Evolutionary conservation across 352 stramenopile species (phyloP).

Genomic region (Pythium folliculosum): DNA sequence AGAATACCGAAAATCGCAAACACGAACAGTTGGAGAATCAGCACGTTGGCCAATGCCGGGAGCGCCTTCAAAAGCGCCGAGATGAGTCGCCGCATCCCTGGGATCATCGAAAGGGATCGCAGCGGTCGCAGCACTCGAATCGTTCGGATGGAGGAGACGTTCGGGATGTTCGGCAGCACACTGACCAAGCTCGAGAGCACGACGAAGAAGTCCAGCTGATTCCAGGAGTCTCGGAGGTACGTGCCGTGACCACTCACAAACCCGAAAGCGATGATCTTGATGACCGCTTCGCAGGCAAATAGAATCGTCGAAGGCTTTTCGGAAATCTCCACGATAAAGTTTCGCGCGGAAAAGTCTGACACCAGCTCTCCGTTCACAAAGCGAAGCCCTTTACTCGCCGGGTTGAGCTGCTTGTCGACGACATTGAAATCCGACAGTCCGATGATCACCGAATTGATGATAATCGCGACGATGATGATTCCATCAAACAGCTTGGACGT

Average conservation of each 20-base stretch:
- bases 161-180: slow-evolving; percentile 63
- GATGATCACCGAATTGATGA: slow-evolving; percentile 87
- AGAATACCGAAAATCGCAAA: slow-evolving; percentile 93
- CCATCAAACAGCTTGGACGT: slow-evolving; percentile 75
- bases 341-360: slow-evolving; percentile 44
- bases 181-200: slow-evolving; percentile 76
- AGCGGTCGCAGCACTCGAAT: slow-evolving; percentile 89
- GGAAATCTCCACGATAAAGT: slow-evolving; percentile 66
- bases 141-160: slow-evolving; percentile 81
- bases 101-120: slow-evolving; percentile 87
- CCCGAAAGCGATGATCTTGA: slow-evolving; percentile 93
- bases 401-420: slow-evolving; percentile 64
- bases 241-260: slow-evolving; percentile 55
- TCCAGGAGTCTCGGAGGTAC: slow-evolving; percentile 90
- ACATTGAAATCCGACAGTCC: slow-evolving; percentile 83
- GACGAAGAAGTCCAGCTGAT: slow-evolving; percentile 92
- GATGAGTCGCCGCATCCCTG: slow-evolving; percentile 80
- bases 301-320: slow-evolving; percentile 86
- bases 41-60: slow-evolving; percentile 85
- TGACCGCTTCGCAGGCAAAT: slow-evolving; percentile 83
- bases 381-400: slow-evolving; percentile 44
- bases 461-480: slow-evolving; percentile 86
- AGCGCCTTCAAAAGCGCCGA: slow-evolving; percentile 83
- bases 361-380: slow-evolving; percentile 45
- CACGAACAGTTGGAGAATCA: slow-evolving; percentile 89